phyloP scores from a whole-genome alignment of 768 basidiomycete genomes.

The Hericium alpestre region DNA sequence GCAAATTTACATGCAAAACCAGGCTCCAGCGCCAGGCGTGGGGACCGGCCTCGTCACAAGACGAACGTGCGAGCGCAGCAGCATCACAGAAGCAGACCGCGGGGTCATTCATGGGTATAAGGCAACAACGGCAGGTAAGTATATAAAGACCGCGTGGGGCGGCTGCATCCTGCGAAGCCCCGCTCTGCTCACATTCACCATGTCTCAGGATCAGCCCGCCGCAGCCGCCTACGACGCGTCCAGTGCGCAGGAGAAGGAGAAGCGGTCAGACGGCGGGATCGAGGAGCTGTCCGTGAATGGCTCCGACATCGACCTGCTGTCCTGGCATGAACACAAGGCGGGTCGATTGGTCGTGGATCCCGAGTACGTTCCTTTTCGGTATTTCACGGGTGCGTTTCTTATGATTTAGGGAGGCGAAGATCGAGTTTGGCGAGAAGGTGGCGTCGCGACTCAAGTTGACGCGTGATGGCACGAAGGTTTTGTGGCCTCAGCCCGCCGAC shows the following conservation, averaged over 20 bases:
- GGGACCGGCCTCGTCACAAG: no score
- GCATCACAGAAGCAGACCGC: no score
- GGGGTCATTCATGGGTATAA: no score
- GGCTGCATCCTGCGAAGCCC: background rate
- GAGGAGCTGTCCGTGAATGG: background rate
- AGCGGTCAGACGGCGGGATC: background rate
- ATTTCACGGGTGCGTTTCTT: background rate
- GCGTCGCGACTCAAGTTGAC: conserved; percentile 49
- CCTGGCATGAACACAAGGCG: conserved; percentile 43
- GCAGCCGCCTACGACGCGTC: background rate
- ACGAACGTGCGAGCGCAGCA: no score
- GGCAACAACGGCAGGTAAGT: background rate
- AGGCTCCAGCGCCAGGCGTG: no score
- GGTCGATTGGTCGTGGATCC: conserved; percentile 57
- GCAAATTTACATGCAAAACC: no score
- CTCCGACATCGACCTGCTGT: conserved; percentile 22
- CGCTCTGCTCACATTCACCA: background rate
- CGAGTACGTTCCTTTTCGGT: conserved; percentile 26
- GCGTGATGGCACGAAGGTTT: conserved; percentile 43
- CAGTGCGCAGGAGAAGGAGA: background rate
- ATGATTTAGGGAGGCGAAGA: conserved; percentile 41
- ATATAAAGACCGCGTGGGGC: background rate
- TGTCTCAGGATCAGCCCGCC: background rate
- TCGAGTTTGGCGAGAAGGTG: conserved; percentile 48
- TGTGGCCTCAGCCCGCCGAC: conserved; percentile 64